Evolutionary conservation across 352 stramenopile species (phyloP).

Genomic region (Elongisporangium anandrum): DNA sequence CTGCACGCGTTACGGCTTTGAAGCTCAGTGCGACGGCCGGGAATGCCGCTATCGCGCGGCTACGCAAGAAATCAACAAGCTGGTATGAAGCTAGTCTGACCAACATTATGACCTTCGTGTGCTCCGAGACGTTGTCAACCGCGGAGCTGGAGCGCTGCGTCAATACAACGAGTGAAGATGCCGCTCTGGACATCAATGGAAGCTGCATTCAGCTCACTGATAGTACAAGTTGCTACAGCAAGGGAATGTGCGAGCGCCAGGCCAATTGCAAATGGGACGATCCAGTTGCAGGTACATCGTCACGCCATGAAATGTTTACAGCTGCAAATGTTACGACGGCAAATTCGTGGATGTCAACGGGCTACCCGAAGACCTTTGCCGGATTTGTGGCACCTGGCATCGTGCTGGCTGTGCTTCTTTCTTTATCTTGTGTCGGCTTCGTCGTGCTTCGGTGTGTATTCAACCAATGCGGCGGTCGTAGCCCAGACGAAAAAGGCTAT

Average conservation of each 20-base stretch:
- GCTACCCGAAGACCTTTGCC: conserved; percentile 65
- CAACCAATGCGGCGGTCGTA: conserved; percentile 74
- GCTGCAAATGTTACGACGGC: conserved; percentile 45
- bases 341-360: conserved; percentile 57
- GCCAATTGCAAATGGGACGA: conserved; percentile 85
- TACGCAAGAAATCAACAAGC: conserved; percentile 57
- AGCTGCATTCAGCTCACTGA: conserved; percentile 53
- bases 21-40: conserved; percentile 53
- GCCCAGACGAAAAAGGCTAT: conserved; percentile 74
- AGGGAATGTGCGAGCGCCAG: conserved; percentile 62
- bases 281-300: conserved; percentile 25
- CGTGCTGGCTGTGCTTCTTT: conserved; percentile 64
- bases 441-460: conserved; percentile 71
- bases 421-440: conserved; percentile 51
- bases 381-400: conserved; percentile 68
- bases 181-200: conserved; percentile 43
- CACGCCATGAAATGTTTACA: conserved; percentile 52
- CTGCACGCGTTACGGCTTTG: conserved; percentile 62
- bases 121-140: conserved; percentile 38
- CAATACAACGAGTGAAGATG: conserved; percentile 29
- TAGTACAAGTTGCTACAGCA: conserved; percentile 40
- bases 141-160: conserved; percentile 63
- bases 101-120: conserved; percentile 71
- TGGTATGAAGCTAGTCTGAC: conserved; percentile 71
- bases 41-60: conserved; percentile 60